These are phyloP conservation scores for Suhomyces canberraensis DNA, from an alignment of 805 yeast species.

Conservation along the genomic window DNA sequence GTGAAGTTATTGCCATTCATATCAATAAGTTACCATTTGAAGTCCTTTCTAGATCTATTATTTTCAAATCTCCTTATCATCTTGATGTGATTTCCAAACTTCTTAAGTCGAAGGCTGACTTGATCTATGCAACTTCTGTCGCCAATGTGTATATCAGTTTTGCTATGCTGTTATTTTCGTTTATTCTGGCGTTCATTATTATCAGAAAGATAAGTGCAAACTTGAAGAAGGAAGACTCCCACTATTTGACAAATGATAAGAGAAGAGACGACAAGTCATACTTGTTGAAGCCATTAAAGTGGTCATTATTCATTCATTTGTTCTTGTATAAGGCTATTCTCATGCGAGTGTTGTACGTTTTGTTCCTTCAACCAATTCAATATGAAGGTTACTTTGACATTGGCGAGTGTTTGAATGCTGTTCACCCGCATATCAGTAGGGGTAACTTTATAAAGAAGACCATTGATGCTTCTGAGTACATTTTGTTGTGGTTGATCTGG, in stretches of 20 bases:
- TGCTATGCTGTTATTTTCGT: not conserved
- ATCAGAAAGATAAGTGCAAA: not conserved
- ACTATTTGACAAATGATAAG: slow-evolving; percentile 1
- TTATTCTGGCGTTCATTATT: not conserved
- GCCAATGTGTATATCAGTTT: not conserved
- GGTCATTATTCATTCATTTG: slow-evolving; percentile 8
- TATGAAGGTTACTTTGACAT: slow-evolving; percentile 9
- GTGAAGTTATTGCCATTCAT: not conserved
- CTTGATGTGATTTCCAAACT: not conserved
- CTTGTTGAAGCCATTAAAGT: slow-evolving; percentile 3
- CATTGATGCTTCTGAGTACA: slow-evolving; percentile 5
- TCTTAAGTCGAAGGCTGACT: not conserved
- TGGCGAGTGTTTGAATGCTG: slow-evolving; percentile 7
- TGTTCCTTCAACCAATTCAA: slow-evolving; percentile 3
- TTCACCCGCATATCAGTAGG: slow-evolving; percentile 1
- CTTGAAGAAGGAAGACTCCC: not conserved
- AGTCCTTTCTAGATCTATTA: slow-evolving; percentile 3
- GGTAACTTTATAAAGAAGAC: not conserved
- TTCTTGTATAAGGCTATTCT: slow-evolving; percentile 4
- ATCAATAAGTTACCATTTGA: slow-evolving; percentile 5
- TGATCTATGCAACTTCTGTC: slow-evolving; percentile 1
- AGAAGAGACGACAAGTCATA: slow-evolving; percentile 1
- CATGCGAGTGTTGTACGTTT: slow-evolving; percentile 3
- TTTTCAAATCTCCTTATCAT: slow-evolving; percentile 4
- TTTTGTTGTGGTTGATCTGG: slow-evolving; percentile 12